Base-by-base conservation (phyloP, 148 eudicot species). In the Rhododendron molle region DNA sequence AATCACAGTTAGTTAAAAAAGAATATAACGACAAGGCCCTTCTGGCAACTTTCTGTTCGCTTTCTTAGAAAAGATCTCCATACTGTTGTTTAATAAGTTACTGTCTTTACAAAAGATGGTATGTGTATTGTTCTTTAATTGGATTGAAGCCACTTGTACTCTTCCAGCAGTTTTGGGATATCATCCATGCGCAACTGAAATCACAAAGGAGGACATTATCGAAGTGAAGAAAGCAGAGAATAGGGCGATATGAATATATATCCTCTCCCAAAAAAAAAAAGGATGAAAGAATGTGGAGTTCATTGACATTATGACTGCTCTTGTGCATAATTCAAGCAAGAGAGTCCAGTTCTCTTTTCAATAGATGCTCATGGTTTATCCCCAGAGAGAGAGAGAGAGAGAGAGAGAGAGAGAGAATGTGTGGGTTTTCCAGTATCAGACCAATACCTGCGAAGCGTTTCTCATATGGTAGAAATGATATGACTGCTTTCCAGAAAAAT, bases 391-490 rank as follows among this genome's bases (percentile, higher is more conserved):
- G 30, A 65, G 32, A 60, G 69, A 34, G 67, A 46, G 12, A 46
- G 54, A 78, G 15, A n/a, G 32, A 26, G 3, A 40, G 28, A 21
- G 26, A 2, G 30, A 62, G 30, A n/a, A 6, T 40, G 32, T 78
- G 36, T 44, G 65, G 82, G 36, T 62, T 62, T 62, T 62, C 28
- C 6, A 4, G 71, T n/a, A 62, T 62, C 71, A 67, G 73, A 62
- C 12, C 10, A 23, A 62, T 94, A 95, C 99, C 99, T 93, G 98
- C 26, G 94, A 92, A 85, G 94, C 92, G 81, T 90, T 92, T 92
- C 88, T 92, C 43, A 95, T 81, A 88, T 97, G 99, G 89, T 92
- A 95, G 89, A 90, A 97, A 60, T 77, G 89, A 87, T 90, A 89
- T 12, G 91, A 82, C 85, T 87, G 87, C 73, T 88, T 88, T 83